Percentiles rank a stretch among this genome's conserved stretches.
phyloP scores from a whole-genome alignment of 2,329 filamentous ascomycete genomes.

The Colletotrichum spaethianum region DNA sequence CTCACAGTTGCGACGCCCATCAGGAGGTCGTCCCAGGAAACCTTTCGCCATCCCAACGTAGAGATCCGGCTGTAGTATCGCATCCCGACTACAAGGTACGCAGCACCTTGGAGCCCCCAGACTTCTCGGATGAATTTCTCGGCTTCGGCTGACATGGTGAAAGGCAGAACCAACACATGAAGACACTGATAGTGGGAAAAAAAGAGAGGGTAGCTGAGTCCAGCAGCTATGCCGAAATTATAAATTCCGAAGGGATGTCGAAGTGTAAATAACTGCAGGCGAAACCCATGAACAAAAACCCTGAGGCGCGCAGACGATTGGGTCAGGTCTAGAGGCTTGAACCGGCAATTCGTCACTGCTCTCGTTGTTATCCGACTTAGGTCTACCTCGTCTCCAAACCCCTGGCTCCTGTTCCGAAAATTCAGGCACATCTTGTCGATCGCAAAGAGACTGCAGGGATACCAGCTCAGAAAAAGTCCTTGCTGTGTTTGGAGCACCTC shows the following conservation, averaged over 20 bases:
- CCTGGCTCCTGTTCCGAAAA: conserved; percentile 3
- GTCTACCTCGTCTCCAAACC: not conserved
- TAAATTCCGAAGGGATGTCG: not conserved
- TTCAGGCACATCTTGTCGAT: conserved; percentile 10
- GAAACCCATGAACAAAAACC: not conserved
- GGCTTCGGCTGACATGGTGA: conserved; percentile 26
- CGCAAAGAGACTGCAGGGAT: not conserved
- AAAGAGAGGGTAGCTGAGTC: not conserved
- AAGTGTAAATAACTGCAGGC: not conserved
- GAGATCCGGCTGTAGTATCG: conserved; percentile 36
- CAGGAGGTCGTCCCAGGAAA: conserved; percentile 38
- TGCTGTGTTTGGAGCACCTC: not conserved
- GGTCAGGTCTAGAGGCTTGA: not conserved
- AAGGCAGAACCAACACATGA: not conserved
- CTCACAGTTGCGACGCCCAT: conserved; percentile 36
- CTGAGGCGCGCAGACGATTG: not conserved
- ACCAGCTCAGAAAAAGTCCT: too few species aligned
- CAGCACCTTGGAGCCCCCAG: conserved; percentile 39
- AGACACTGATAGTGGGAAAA: not conserved
- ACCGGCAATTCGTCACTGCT: not conserved
- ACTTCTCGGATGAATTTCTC: conserved; percentile 37
- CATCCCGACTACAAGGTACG: conserved; percentile 36
- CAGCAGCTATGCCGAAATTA: not conserved
- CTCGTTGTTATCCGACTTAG: not conserved
- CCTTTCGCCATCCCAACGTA: conserved; percentile 22